Base-by-base conservation (phyloP, 1,284 basidiomycete species). In the Limonomyces culmigenus region DNA sequence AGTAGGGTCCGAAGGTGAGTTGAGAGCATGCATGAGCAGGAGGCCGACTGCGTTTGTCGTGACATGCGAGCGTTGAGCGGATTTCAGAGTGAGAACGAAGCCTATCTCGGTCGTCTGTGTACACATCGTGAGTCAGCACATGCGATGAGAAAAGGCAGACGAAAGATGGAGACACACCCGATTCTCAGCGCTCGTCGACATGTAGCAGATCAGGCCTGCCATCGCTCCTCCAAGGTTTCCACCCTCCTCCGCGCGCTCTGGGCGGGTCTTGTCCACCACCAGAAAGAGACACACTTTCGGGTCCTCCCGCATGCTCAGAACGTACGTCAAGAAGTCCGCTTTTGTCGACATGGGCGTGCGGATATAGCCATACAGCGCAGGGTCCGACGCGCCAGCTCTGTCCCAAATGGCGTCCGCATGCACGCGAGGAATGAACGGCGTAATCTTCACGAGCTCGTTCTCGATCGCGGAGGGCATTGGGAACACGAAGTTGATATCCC, bases 1-100 rank as follows among this genome's bases (percentile, higher is more conserved):
- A n/a, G 23, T 29, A 4, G 33, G 34, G 5, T 19, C 33, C 11
- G 38, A 30, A 19, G 50, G 49, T 10, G 45, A 29, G 10, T 54
- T 47, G 33, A 60, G 43, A 19, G 34, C 40, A 40, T 53, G 54
- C 8, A 44, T 44, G n/a, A 58, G 41, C 10, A 61, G 46, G 17
- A 59, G 43, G 4, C 48, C 49, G 32, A 47, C 43, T 2, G 56
- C 48, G 39, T 59, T 51, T 10, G 55, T 48, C 16, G 48, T 46
- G 33, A 61, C 49, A 43, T 55, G 53, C 3, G 56, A 55, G 5
- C 54, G 41, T 33, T 58, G 56, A 32, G 49, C 55, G 17, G 21
- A 13, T 13, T 21, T 21, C 23, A 36, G 17, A 25, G 30, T 30
- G 35, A 25, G 27, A 11, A 36, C 6, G 4, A 27, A 16, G 13